These are phyloP conservation scores for Beauveria asiatica DNA, from an alignment of 2,329 filamentous ascomycete genomes.

Conservation along the genomic window DNA sequence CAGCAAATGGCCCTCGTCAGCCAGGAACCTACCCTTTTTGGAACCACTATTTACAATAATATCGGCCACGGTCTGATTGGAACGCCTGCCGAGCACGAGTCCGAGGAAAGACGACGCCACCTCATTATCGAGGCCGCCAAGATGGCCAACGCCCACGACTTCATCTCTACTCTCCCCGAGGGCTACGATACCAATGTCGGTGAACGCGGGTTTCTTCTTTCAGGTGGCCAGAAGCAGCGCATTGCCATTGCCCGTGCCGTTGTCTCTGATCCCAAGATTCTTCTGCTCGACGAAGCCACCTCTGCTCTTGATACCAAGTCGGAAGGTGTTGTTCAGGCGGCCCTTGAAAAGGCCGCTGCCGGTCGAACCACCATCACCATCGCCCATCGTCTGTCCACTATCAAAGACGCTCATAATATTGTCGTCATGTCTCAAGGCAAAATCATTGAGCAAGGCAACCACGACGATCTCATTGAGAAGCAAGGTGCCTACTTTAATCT, in stretches of 20 bases:
- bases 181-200: slow-evolving; percentile 94
- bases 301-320: slow-evolving; percentile 90
- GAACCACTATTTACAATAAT: slow-evolving; percentile 80
- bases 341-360: slow-evolving; percentile 74
- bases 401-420: slow-evolving; percentile 90
- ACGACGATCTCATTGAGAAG: slow-evolving; percentile 65
- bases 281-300: slow-evolving; percentile 91
- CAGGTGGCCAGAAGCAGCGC: slow-evolving; percentile 92
- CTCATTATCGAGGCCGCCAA: slow-evolving; percentile 74
- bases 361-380: slow-evolving; percentile 94
- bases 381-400: slow-evolving; percentile 89
- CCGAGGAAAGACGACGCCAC: slow-evolving; percentile 58
- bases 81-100: slow-evolving; percentile 59
- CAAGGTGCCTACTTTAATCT: slow-evolving; percentile 72
- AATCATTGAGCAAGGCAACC: slow-evolving; percentile 90
- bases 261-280: slow-evolving; percentile 82
- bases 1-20: slow-evolving; percentile 89
- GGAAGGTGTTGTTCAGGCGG: slow-evolving; percentile 88
- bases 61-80: slow-evolving; percentile 88
- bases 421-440: slow-evolving; percentile 79
- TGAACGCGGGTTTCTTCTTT: slow-evolving; percentile 84
- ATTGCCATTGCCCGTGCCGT: slow-evolving; percentile 90
- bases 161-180: slow-evolving; percentile 72
- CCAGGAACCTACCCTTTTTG: slow-evolving; percentile 87
- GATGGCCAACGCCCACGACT: slow-evolving; percentile 92